Evolutionary conservation across 495 filamentous ascomycete genomes (phyloP).

Genomic region (Achaetomiella virescens): DNA sequence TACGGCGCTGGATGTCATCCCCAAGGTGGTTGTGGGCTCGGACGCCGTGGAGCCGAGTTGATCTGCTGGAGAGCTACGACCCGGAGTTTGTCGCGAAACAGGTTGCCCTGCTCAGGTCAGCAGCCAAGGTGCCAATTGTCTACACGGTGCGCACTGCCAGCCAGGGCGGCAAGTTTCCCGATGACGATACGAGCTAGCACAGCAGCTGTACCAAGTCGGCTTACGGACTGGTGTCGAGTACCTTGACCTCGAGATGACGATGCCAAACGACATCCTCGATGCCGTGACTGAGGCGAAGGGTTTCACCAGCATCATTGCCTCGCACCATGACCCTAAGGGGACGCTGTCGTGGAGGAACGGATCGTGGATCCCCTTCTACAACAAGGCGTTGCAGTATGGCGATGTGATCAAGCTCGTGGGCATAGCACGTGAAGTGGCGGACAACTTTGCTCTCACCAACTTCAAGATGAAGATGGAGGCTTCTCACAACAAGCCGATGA

Average conservation of each 20-base stretch:
- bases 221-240: constrained; percentile 83
- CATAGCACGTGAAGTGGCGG: constrained; percentile 64
- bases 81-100: constrained; percentile 76
- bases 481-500: constrained; percentile 70
- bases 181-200: constrained; percentile 63
- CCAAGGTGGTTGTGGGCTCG: constrained; percentile 71
- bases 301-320: constrained; percentile 76
- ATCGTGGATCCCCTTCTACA: constrained; percentile 82
- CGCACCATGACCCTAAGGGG: constrained; percentile 82
- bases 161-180: constrained; percentile 86
- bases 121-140: constrained; percentile 76
- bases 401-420: constrained; percentile 95
- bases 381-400: constrained; percentile 76
- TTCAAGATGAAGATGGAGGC: constrained; percentile 73
- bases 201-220: constrained; percentile 69
- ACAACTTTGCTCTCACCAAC: constrained; percentile 77
- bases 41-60: constrained; percentile 94
- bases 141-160: constrained; percentile 83
- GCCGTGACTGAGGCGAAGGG: constrained; percentile 63
- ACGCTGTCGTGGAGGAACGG: constrained; percentile 80
- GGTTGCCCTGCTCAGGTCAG: constrained; percentile 69
- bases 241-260: constrained; percentile 86
- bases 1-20: constrained; percentile 54
- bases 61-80: constrained; percentile 73
- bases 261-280: constrained; percentile 66